Base-by-base conservation (phyloP, 2,329 filamentous ascomycete genomes). In the Colletotrichum australisinense region DNA sequence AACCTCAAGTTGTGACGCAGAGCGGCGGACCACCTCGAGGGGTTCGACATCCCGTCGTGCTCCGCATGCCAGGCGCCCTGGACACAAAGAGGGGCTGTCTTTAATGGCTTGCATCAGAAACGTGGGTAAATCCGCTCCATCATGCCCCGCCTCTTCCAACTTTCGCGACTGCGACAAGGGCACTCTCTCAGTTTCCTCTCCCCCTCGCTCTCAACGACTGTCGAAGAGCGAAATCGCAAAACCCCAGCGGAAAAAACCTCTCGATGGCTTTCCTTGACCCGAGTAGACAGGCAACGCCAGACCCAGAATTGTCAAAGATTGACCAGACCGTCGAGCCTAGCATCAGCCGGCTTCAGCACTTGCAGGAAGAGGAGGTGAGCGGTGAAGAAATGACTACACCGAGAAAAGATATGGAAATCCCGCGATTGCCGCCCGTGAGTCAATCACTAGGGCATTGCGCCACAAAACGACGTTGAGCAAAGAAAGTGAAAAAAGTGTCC, bases 51-150 rank as follows among this genome's bases (percentile, higher is more conserved):
- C 7, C 42, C 8, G 16, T 49, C 42, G 42, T 4, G 60, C 69
- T 60, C 59, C 19, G 35, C 38, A 9, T 57, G 59, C 24, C 42
- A 38, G 55, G 30, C 32, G 57, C 63, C 63, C 63, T 57, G 32
- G 65, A 38, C 49, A 56, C 28, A 38, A 22, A 30, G 60, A 70
- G 67, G 70, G 70, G 66, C 67, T 35, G 32, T 26, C n/a, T 30
- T 70, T 70, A 57, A 73, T 73, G 70, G 70, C 70, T 73, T 73
- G 70, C 67, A 66, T 73, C 70, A 73, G 66, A 70, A 73, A 70
- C 70, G 67, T 73, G 70, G 60, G 28, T 66, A 69, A 70, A 49
- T 19, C 58, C 60, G 67, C 60, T 65, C 60, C 35, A 56, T 60
- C 35, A 19, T 57, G 53, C 58, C 66, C 52, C 58, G 57, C 60